These are phyloP conservation scores for Rhazya stricta DNA, from an alignment of 257 asterid genomes.

Conservation along the genomic window DNA sequence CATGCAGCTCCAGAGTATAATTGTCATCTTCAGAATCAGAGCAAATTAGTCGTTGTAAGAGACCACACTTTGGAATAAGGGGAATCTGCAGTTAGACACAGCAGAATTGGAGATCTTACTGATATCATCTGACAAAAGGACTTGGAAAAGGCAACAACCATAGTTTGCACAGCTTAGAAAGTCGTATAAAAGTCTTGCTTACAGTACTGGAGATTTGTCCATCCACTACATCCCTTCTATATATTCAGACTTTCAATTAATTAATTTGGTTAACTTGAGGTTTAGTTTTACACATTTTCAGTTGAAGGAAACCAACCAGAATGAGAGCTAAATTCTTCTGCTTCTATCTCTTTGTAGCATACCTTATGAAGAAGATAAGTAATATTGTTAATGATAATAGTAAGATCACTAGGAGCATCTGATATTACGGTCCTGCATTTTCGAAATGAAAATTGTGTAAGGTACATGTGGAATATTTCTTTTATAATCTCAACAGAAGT, in stretches of 20 bases:
- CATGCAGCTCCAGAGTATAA: conserved; percentile 42
- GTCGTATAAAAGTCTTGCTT: not conserved
- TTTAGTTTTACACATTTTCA: not conserved
- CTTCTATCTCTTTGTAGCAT: not conserved
- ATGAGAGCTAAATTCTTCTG: not conserved
- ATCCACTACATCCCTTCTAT: not conserved
- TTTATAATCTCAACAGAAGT: not conserved
- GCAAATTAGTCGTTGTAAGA: conserved; percentile 41
- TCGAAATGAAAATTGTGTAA: not conserved
- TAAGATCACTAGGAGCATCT: conserved; percentile 29
- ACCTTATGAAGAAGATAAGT: conserved; percentile 37
- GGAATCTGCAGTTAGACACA: conserved; percentile 50
- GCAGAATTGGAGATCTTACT: conserved; percentile 17
- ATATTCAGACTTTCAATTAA: not conserved
- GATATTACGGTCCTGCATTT: conserved; percentile 26
- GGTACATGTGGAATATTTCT: not conserved
- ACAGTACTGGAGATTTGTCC: not conserved
- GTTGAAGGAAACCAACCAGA: not conserved
- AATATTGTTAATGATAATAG: conserved; percentile 22
- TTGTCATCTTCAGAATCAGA: conserved; percentile 31
- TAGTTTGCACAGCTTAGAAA: not conserved
- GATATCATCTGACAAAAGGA: not conserved
- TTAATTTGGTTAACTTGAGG: no score
- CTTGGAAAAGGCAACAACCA: no score
- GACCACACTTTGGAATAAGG: conserved; percentile 62